Base-by-base conservation (phyloP, 2,329 filamentous ascomycete genomes). In the Paecilomyces formosus region DNA sequence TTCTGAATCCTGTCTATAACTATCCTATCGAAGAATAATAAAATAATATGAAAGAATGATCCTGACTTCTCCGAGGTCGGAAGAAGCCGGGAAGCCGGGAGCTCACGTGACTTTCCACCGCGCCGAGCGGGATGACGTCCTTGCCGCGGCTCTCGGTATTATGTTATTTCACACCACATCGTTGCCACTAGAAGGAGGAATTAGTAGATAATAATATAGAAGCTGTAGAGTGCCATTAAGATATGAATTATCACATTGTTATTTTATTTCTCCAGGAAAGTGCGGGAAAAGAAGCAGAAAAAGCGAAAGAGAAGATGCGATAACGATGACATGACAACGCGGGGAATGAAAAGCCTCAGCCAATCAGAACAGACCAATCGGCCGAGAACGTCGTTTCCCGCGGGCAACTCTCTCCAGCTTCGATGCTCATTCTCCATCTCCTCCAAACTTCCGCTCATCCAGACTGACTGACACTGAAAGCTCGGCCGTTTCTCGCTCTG, bases 401-500 rank as follows among this genome's bases (percentile, higher is more conserved):
- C 53, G 53, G 28, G 28, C 53, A 31, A 54, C 11, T 18, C 45
- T 26, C 24, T 6, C 24, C 24, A n/a, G 28, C 11, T 49, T 18
- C 35, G 2, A 18, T 45, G 3, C 4, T 9, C n/a, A n/a, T n/a
- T n/a, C n/a, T 45, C 12, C 21, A 18, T 52, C 21, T 2, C 12
- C 6, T n/a, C 11, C 15, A 45, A 30, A 54, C 55, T 60, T 63
- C 62, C 62, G 61, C 58, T 64, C 61, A 61, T 57, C 62, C 62
- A 21, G 50, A 12, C n/a, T 7, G 53, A 45, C 18, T 5, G 52
- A n/a, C 55, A 9, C 15, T 39, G 28, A 13, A n/a, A n/a, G 31
- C 26, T 54, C 53, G 53, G 31, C 31, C 31, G 28, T 54, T 31
- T 31, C 30, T 54, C 53, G 53, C 53, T 18, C 13, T 33, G 8